Evolutionary conservation across 2,329 filamentous ascomycete genomes (phyloP), one percentile per base, ranked within the genome.

Genomic region (Aspergillus fumigatus): DNA sequence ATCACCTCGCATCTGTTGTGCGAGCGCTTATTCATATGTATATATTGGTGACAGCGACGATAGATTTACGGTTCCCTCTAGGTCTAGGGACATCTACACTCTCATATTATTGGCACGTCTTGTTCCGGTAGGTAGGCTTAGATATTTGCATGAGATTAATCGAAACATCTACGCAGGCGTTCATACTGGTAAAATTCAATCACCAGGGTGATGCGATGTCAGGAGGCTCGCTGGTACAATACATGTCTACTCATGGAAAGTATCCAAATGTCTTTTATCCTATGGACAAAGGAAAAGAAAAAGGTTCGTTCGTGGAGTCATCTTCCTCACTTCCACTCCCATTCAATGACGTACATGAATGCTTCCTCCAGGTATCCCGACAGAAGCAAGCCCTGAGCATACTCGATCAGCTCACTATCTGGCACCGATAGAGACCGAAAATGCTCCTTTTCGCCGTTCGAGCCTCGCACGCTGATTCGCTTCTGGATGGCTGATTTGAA

Each of bases 331-430:
- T 59, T 62, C 62, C 65, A 69, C 43, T 56, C 62, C 68, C 68
- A 70, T 55, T 69, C 68, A 57, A 70, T 53, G 54, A 70, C 66
- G 59, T 70, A 70, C 66, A 70, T 68, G 45, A 70, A 69, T 11
- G 61, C 64, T 45, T 70, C 66, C 5, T 61, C 67, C 29, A 67
- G 48, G 51, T 67, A 68, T 14, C 66, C 66, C 25, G 56, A 60
- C 10, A 68, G 50, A 11, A 65, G 52, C 21, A 69, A 29, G 0
- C 68, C 68, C 59, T 70, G 68, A 3, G 65, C 63, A 61, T 67
- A 70, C 56, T 70, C 67, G 29, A 69, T 67, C 8, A 70, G 60
- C 10, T 68, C 64, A 6, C 56, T 48, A 51, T 63, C 62, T 3
- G 67, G 68, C 17, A 67, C 10, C 3, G 62, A 52, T 7, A 67